phyloP scores from a whole-genome alignment of 768 basidiomycete species.

The Trametes coccinea region DNA sequence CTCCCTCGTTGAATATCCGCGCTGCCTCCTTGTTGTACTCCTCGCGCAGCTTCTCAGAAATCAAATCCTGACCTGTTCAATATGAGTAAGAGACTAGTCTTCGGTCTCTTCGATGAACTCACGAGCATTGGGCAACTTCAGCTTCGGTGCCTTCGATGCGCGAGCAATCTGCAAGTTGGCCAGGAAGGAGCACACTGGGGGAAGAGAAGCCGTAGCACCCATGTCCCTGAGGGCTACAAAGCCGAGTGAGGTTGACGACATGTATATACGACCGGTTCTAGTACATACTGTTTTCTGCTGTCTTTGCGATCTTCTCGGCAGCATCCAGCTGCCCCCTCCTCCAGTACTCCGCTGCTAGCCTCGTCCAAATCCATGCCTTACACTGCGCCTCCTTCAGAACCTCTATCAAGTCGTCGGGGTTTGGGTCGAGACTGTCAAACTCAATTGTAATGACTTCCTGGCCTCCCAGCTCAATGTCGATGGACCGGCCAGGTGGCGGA shows the following conservation, averaged over 20 bases:
- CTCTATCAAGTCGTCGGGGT: slow-evolving; percentile 73
- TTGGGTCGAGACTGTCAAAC: slow-evolving; percentile 81
- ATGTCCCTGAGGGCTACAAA: slow-evolving; percentile 52
- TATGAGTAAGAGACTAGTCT: background rate
- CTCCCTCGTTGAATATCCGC: slow-evolving; percentile 59
- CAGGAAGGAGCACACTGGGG: slow-evolving; percentile 77
- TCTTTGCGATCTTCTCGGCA: slow-evolving; percentile 72
- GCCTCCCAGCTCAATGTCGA: slow-evolving; percentile 68
- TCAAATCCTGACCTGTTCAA: slow-evolving; percentile 61
- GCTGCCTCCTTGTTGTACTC: slow-evolving; percentile 72
- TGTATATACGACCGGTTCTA: too few relatives aligned
- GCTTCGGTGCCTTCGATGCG: slow-evolving; percentile 82
- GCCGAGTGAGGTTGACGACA: too few relatives aligned
- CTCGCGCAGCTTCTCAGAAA: slow-evolving; percentile 64
- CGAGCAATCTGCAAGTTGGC: slow-evolving; percentile 84
- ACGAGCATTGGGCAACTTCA: slow-evolving; percentile 74
- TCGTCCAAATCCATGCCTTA: slow-evolving; percentile 75
- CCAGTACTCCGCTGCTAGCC: slow-evolving; percentile 88
- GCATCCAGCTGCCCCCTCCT: slow-evolving; percentile 69
- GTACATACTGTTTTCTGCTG: slow-evolving; percentile 64
- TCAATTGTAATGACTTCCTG: slow-evolving; percentile 90
- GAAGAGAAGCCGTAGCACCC: slow-evolving; percentile 50
- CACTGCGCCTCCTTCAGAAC: slow-evolving; percentile 73
- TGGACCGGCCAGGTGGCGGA: slow-evolving; percentile 27
- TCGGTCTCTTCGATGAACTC: slow-evolving; percentile 34